These are phyloP conservation scores for Prunus padus DNA, from an alignment of 306 rosid genomes.

Conservation along the genomic window DNA sequence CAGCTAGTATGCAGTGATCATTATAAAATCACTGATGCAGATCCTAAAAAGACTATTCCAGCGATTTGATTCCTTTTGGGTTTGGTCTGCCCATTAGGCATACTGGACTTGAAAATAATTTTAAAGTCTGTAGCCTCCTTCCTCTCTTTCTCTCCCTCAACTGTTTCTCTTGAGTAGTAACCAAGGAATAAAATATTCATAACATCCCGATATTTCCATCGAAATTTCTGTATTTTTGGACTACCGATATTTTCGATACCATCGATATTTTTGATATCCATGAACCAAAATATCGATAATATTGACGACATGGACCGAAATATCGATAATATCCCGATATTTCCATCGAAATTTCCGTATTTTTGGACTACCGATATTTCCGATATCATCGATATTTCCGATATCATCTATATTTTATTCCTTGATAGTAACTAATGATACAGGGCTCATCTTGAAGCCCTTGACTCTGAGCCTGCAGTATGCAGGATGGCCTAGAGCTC, in stretches of 20 bases:
- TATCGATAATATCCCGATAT: no score
- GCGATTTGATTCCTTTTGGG: background rate
- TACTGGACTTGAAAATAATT: background rate
- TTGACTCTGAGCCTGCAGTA: background rate
- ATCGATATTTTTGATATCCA: no score
- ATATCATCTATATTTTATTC: no score
- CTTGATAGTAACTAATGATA: background rate
- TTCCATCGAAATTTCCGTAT: no score
- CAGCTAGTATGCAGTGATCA: background rate
- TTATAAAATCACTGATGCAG: background rate
- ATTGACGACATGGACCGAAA: no score
- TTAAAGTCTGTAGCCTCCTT: background rate
- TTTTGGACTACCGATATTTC: no score
- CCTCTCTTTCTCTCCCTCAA: background rate
- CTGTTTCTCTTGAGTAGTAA: background rate
- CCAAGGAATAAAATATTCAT: no score
- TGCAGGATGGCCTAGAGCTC: background rate
- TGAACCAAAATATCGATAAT: no score
- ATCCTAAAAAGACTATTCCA: background rate
- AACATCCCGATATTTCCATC: no score
- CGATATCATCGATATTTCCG: no score
- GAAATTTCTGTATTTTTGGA: no score
- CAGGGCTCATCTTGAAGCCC: background rate
- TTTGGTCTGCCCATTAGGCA: background rate
- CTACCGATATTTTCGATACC: no score